Evolutionary conservation across 208 protist genomes (phyloP), one percentile per base, ranked within the genome.

Genomic region (Strigomonas oncopelti): DNA sequence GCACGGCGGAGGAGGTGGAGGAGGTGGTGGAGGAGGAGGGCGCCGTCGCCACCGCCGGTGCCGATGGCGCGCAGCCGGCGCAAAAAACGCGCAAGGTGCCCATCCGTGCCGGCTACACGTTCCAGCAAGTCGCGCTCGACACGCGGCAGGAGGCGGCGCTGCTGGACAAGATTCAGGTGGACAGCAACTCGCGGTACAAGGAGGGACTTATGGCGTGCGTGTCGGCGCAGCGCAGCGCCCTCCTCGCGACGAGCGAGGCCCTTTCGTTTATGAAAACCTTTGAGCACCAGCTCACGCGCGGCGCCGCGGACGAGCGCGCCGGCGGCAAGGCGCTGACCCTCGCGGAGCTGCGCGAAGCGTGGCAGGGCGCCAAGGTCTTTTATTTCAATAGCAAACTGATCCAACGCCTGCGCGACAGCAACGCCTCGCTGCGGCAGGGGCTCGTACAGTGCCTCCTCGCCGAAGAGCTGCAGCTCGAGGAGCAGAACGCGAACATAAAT

Each of bases 321-420:
- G 29, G 1, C 1, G 54, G n/a, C 29, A 29, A 36, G 29, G 34
- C 27, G 18, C 28, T 84, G 25, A 76, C 85, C 4, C 61, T 90
- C 38, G 38, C 55, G 9, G 85, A 90, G 72, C 65, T 90, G 57
- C 71, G 70, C 0, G 85, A 87, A 63, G 76, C 87, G 68, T 90
- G 85, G 85, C 57, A 36, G 46, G 83, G 75, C 69, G 77, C 81
- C 32, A 38, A 60, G 22, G 71, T 85, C 13, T 77, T 76, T 5
- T 77, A 74, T 31, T 88, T 90, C 38, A 76, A 67, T 5, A 65
- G 68, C 2, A 54, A 63, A 2, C 67, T 81, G 11, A 69, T 68
- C 14, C 62, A 74, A 18, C 55, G 67, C 48, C 56, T 90, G 46
- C 61, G 55, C 8, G 70, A 70, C 11, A 71, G 77, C 56, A 57